Evolutionary conservation across 179 eudicot species (phyloP), one percentile per base, ranked within the genome.

Genomic region (Sideroxylon spinosum): DNA sequence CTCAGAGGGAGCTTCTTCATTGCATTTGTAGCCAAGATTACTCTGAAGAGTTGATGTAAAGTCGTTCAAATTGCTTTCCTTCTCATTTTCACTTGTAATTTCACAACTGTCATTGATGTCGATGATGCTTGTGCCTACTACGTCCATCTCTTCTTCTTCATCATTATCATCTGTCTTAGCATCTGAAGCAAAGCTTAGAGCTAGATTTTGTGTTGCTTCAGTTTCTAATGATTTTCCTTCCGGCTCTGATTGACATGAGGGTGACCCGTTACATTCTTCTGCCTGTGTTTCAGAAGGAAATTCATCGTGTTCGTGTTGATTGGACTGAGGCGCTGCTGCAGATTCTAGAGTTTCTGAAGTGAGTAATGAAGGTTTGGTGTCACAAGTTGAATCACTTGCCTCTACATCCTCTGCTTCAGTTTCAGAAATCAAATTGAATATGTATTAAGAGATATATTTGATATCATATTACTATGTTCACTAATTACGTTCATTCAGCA

Each of bases 391-490:
- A 22, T 74, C 22, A 37, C 28, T 63, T 73, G 59, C 17, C 57
- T 52, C 62, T 28, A 4, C 73, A 20, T 73, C 53, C 62, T 73
- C 77, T 73, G 73, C 25, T 72, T 20, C 76, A 61, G 9, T 26
- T 53, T 5, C 1, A 19, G 8, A 64, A 76, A 64, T 50, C 61
- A 63, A 49, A 12, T 25, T 76, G 8, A 50, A 23, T 37, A 1
- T 49, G 32, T 13, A 17, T n/a, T n/a, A 26, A 60, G 26, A 44
- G 17, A 46, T 9, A 16, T 23, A n/a, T 25, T 12, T 25, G 50
- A 0, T 77, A 25, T 56, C 7, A 7, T 29, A 23, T 12, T 37
- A n/a, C 59, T 11, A 32, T 7, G 22, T 22, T 48, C 46, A 4
- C 71, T 63, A 61, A 25, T 22, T 72, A 16, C 49, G 70, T 32